Base-by-base conservation (phyloP, 2,329 filamentous ascomycete species). In the Epichloe amarillans region DNA sequence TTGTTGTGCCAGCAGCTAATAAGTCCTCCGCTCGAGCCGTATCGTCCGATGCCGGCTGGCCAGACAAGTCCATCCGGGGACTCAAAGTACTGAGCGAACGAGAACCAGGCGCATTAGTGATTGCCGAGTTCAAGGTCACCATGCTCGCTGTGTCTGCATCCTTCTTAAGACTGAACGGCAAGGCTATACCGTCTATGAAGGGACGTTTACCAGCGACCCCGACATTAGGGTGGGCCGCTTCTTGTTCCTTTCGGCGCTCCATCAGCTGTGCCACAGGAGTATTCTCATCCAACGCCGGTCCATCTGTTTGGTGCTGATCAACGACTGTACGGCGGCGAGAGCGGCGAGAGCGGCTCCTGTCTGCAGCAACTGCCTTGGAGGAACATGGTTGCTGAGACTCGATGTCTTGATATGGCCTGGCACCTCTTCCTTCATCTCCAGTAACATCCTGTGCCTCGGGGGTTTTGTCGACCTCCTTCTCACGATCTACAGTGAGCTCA, bases 101-200 rank as follows among this genome's bases (percentile, higher is more conserved):
- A 19, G 62, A 66, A 4, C 60, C 61, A 12, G 61, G 63, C 14
- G 55, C 49, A 3, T 60, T 61, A 14, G 57, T 66, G 17, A 52
- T 52, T 15, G 63, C 59, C 10, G 76, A 79, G 37, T 72, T 69
- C 19, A 88, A 65, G 0, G 84, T 88, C 49, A 83, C 67, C 75
- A 84, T 87, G 66, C 83, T 88, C 1, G 82, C 82, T 17, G 80
- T 84, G 4, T 79, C 76, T 2, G 77, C 76, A 19, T 84, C 75
- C 56, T 76, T 76, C 49, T 76, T 75, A 14, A 90, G 64, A 51
- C 78, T 84, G 60, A 90, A 90, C 0, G 86, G 86, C 57, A 87
- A 76, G 0, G 86, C 84, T 26, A 88, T 77, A 0, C 84, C 82
- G 19, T 79, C 80, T 5, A 85, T 72, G 44, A 80, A 81, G 0